These are phyloP conservation scores for Monoraphidium neglectum DNA, from an alignment of 139 green algal species.

Conservation along the genomic window DNA sequence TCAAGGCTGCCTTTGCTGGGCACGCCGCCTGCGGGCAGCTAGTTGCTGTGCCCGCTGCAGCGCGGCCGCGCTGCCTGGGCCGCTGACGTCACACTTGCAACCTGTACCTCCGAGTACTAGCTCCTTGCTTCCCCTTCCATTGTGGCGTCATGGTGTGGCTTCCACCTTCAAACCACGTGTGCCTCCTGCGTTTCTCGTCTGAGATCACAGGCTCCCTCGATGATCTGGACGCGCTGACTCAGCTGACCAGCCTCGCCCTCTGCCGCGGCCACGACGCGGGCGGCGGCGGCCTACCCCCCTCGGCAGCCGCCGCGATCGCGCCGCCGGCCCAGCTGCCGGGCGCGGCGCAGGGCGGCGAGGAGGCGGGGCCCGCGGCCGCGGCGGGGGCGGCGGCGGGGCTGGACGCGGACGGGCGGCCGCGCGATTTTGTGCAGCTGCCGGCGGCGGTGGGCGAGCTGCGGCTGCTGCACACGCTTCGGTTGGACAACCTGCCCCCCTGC, in stretches of 20 bases:
- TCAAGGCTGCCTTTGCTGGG: background rate
- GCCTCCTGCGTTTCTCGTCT: background rate
- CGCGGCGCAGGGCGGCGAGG: background rate
- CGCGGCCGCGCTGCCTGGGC: too few species aligned
- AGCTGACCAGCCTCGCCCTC: background rate
- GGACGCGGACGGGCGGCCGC: background rate
- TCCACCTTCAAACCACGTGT: too few species aligned
- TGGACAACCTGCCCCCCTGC: slow-evolving; percentile 15
- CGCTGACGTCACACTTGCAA: too few species aligned
- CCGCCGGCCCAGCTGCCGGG: background rate
- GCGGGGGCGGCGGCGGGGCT: background rate
- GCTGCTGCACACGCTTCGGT: background rate
- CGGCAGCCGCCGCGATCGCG: background rate
- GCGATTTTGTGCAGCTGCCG: background rate
- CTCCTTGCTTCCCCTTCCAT: too few species aligned
- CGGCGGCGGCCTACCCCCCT: background rate
- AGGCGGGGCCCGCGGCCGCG: background rate
- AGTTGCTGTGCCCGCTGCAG: too few species aligned
- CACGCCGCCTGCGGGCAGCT: too few species aligned
- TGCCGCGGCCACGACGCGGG: background rate
- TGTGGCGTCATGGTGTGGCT: too few species aligned
- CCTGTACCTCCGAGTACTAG: too few species aligned
- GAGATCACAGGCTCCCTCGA: background rate
- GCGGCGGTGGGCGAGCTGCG: background rate
- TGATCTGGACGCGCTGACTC: background rate